phyloP scores from a whole-genome alignment of 140 eudicot genomes.

The Ambrosia hybrid region DNA sequence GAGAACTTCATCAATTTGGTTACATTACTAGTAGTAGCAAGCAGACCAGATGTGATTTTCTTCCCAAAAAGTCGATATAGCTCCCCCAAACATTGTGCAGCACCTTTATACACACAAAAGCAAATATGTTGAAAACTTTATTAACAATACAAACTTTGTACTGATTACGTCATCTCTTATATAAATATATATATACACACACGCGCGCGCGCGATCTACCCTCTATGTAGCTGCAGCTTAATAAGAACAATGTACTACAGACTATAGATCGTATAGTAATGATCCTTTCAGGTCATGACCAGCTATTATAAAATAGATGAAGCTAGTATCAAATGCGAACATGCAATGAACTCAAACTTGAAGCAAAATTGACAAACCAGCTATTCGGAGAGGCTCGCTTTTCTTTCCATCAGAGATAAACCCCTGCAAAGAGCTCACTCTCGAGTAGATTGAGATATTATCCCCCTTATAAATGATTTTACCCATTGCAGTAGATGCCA shows the following conservation, averaged over 20 bases:
- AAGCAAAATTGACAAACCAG: conserved; percentile 57
- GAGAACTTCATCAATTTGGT: conserved; percentile 76
- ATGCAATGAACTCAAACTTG: conserved; percentile 12
- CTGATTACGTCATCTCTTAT: not conserved
- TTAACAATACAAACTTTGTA: conserved; percentile 14
- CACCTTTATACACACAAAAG: conserved; percentile 51
- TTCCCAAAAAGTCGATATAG: conserved; percentile 82
- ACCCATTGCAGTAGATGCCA: conserved; percentile 96
- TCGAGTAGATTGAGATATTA: conserved; percentile 83
- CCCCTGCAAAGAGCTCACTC: conserved; percentile 92
- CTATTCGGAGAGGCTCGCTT: conserved; percentile 80
- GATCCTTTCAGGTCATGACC: conserved; percentile 16
- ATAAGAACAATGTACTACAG: conserved; percentile 13
- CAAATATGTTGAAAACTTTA: conserved; percentile 9
- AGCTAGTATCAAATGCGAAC: not conserved
- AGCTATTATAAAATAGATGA: not conserved
- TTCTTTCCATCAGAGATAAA: conserved; percentile 94
- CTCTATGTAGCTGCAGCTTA: conserved; percentile 25
- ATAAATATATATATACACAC: not conserved
- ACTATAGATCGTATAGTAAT: not conserved
- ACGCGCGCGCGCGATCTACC: too few species aligned
- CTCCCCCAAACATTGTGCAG: conserved; percentile 93
- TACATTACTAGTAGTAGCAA: conserved; percentile 78
- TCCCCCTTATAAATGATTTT: conserved; percentile 82
- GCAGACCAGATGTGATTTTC: conserved; percentile 87